These are phyloP conservation scores for Angophora floribunda DNA, from an alignment of 345 rosid species.

Conservation along the genomic window DNA sequence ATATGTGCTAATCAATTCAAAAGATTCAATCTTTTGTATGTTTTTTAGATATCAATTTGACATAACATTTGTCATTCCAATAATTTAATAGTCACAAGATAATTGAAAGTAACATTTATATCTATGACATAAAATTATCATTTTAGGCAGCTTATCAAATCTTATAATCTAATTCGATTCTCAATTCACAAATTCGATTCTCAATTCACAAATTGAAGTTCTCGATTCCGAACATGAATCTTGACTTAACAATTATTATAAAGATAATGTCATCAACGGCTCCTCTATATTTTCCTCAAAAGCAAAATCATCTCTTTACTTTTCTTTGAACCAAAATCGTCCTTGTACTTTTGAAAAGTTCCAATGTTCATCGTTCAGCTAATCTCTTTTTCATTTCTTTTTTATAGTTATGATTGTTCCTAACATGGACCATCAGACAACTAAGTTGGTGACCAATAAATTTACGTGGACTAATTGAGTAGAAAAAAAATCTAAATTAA, in stretches of 20 bases:
- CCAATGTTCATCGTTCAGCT: background rate
- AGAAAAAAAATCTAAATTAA: too few species aligned
- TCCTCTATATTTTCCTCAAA: background rate
- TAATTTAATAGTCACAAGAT: background rate
- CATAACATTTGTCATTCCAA: background rate
- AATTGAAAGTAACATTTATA: background rate
- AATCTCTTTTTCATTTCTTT: background rate
- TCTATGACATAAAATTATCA: background rate
- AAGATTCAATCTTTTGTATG: background rate
- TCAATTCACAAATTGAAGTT: background rate
- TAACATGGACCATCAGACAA: too few species aligned
- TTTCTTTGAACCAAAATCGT: background rate
- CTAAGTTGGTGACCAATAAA: too few species aligned
- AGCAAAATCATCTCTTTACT: background rate
- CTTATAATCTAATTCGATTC: background rate
- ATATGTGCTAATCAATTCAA: too few species aligned
- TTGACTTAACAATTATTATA: background rate
- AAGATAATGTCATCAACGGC: background rate
- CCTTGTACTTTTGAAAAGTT: background rate
- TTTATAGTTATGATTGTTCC: too few species aligned
- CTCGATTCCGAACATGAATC: fast-evolving
- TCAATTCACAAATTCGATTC: background rate
- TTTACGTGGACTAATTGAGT: too few species aligned
- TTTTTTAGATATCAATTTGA: background rate
- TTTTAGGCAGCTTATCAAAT: background rate